phyloP scores from a whole-genome alignment of 805 yeast species.

The Geotrichum ghanense region DNA sequence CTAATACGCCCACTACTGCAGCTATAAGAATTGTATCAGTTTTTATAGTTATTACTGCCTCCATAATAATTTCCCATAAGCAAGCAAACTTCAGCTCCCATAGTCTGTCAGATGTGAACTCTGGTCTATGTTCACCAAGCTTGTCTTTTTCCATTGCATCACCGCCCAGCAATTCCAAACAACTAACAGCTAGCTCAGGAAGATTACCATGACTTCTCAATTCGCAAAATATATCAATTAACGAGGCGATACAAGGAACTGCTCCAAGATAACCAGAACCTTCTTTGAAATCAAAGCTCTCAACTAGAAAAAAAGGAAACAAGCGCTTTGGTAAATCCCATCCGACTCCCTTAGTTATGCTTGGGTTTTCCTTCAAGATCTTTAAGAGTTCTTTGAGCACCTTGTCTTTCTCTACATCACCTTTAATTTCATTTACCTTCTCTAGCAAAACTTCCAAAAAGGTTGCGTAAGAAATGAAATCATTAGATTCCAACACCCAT shows the following conservation, averaged over 20 bases:
- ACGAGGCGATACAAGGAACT: constrained; percentile 17
- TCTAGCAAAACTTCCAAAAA: constrained; percentile 50
- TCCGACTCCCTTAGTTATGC: constrained; percentile 55
- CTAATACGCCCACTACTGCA: not conserved
- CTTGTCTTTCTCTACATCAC: constrained; percentile 35
- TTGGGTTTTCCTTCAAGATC: constrained; percentile 28
- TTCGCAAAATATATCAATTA: constrained; percentile 45
- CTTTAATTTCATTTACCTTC: constrained; percentile 35
- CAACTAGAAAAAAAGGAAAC: constrained; percentile 36
- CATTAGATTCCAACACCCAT: constrained; percentile 33
- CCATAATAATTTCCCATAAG: not conserved
- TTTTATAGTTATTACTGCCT: not conserved
- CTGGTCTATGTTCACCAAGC: not conserved
- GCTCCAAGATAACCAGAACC: constrained; percentile 3
- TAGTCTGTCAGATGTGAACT: not conserved
- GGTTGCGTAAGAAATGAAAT: constrained; percentile 62
- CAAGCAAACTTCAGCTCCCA: constrained; percentile 1
- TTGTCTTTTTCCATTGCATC: not conserved
- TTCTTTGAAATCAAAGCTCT: constrained; percentile 8
- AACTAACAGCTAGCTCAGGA: constrained; percentile 41
- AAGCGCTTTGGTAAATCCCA: constrained; percentile 80
- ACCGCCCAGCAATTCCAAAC: not conserved
- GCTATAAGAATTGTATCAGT: not conserved
- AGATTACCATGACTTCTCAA: constrained; percentile 66
- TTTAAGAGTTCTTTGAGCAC: constrained; percentile 37